Conservation (phyloP, 2,329 filamentous ascomycete species). For the Trichocomaceae sp. region DNA sequence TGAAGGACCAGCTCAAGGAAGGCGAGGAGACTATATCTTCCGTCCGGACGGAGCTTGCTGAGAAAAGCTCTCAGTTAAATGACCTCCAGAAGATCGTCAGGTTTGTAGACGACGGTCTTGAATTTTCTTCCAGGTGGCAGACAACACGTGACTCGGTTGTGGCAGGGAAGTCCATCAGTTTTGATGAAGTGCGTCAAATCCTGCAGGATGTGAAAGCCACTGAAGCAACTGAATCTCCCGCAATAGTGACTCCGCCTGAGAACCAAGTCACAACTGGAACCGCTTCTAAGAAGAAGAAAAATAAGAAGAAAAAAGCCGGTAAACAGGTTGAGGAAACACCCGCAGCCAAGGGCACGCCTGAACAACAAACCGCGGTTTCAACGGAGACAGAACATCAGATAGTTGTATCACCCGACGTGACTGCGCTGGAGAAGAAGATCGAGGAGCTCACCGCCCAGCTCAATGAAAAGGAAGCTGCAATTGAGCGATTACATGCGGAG, state of each 20-base stretch:
- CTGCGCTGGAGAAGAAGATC: conserved; percentile 32
- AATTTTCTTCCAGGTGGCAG: conserved; percentile 31
- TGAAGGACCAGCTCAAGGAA: conserved; percentile 49
- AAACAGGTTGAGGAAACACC: conserved; percentile 40
- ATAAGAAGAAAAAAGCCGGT: conserved; percentile 77
- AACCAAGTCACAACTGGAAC: conserved; percentile 17
- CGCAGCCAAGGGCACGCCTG: conserved; percentile 19
- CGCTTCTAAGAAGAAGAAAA: conserved; percentile 69
- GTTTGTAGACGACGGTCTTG: conserved; percentile 36
- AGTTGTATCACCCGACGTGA: conserved; percentile 30
- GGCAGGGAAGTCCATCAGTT: conserved; percentile 29
- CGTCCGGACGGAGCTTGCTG: conserved; percentile 38
- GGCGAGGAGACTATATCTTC: conserved; percentile 45
- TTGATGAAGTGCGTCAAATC: conserved; percentile 30
- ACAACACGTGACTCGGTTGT: conserved; percentile 27
- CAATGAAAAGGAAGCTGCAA: conserved; percentile 60
- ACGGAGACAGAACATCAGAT: conserved; percentile 14
- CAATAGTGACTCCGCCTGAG: conserved; percentile 18
- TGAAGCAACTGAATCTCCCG: conserved; percentile 18
- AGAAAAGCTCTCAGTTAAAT: conserved; percentile 31
- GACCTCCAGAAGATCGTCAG: conserved; percentile 30
- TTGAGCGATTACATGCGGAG: conserved; percentile 63
- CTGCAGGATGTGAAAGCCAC: conserved; percentile 22
- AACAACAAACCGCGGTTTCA: not conserved
- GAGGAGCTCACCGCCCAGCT: conserved; percentile 30